Percentiles rank a stretch among this genome's conserved stretches.
Conservation (phyloP, 768 basidiomycete genomes). For the Psilocybe cyanescens region DNA sequence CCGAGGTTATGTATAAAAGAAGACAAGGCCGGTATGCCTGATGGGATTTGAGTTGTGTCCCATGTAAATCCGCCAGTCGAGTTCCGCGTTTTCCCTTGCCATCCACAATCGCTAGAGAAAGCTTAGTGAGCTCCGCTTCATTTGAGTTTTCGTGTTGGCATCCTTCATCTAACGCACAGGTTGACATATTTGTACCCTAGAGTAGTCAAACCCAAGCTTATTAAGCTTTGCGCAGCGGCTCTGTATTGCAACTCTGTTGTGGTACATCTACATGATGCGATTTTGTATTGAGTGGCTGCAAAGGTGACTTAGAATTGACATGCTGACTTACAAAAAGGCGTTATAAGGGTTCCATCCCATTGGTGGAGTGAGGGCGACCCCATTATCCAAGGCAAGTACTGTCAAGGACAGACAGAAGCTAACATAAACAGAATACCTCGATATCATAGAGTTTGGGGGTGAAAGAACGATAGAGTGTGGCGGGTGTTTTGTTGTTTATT, state of each 20-base stretch:
- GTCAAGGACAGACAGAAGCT: conserved; percentile 17
- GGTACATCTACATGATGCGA: conserved; percentile 32
- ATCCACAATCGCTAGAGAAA: conserved; percentile 47
- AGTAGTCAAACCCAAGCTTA: conserved; percentile 37
- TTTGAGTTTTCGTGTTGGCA: neutral
- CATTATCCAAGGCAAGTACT: conserved; percentile 37
- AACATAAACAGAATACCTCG: conserved; percentile 6
- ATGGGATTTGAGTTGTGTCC: conserved; percentile 42
- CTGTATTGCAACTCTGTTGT: conserved; percentile 46
- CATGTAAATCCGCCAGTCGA: conserved; percentile 47
- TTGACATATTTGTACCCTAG: conserved; percentile 49
- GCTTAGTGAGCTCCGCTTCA: neutral
- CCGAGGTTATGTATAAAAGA: conserved; percentile 41
- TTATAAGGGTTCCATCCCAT: conserved; percentile 58
- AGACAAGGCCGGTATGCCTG: conserved; percentile 40
- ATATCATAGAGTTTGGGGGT: conserved; percentile 4
- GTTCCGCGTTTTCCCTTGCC: conserved; percentile 47
- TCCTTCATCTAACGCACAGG: conserved; percentile 30
- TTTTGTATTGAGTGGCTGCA: neutral
- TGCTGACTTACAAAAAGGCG: conserved; percentile 40
- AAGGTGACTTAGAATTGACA: neutral
- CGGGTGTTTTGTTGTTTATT: neutral
- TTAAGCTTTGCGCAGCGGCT: conserved; percentile 40
- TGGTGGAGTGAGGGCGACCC: conserved; percentile 43
- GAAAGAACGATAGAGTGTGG: neutral